Evolutionary conservation across 2,329 filamentous ascomycete species (phyloP), one percentile per base, ranked within the genome.

Genomic region (Colletotrichum viniferum): DNA sequence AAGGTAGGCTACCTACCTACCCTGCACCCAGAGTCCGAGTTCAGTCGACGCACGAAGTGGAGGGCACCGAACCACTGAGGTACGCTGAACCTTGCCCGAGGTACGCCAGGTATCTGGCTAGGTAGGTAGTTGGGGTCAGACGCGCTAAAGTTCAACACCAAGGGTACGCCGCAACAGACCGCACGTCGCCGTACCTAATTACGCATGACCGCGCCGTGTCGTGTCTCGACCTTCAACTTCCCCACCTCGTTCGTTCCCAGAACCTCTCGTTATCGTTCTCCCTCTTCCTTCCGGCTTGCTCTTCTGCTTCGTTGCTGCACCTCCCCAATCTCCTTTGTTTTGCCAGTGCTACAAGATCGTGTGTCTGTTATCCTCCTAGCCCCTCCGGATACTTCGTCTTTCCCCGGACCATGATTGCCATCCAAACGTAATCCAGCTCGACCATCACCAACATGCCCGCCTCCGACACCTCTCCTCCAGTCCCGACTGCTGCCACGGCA

Each of bases 121-220:
- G 34, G 26, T 32, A n/a, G 38, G 55, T 72, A 38, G 58, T 68
- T 28, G 69, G 73, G 63, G 28, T 48, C 64, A 56, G 73, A 75
- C 73, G 73, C 73, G 73, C 70, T 73, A 34, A 48, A 43, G 69
- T 60, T 75, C 73, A 75, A 75, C 73, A 73, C 69, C 73, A 75
- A 67, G 64, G 70, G 36, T 48, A 58, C 30, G 66, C 61, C 38
- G 56, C 69, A 68, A 48, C 73, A 67, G 61, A 72, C 62, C 66
- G 56, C 30, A 69, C 26, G 48, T 73, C 63, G 68, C 67, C 67
- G 71, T 71, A 71, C 60, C 60, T 71, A 75, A 60, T 68, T 73
- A 73, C 63, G 32, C 66, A 63, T 52, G 68, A 73, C 63, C 73
- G 69, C 69, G 69, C 63, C 68, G 68, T 43, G 56, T 75, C 73